A percentile compares a stretch with the other conserved stretches of the same genome.
phyloP scores from a whole-genome alignment of 2,329 filamentous ascomycete genomes.

The Aspergillus sp. region DNA sequence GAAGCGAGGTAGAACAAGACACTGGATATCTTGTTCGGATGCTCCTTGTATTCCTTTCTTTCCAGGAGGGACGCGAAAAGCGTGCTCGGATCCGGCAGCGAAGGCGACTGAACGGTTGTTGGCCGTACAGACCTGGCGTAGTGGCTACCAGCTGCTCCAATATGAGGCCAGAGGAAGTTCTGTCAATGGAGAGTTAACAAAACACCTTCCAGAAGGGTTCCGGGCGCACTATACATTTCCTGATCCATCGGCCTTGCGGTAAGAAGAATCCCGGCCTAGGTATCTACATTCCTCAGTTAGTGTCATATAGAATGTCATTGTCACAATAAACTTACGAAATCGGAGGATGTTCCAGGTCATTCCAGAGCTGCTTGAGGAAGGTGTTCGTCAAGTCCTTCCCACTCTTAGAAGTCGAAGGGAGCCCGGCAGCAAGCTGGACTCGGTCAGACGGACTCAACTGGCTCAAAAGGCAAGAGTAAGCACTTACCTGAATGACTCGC shows the following conservation, averaged over 20 bases:
- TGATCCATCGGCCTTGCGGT: slow-evolving; percentile 43
- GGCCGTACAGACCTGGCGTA: slow-evolving; percentile 69
- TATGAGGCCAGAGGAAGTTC: slow-evolving; percentile 63
- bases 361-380: slow-evolving; percentile 57
- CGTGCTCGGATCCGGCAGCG: slow-evolving; percentile 64
- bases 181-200: slow-evolving; percentile 38
- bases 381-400: slow-evolving; percentile 49
- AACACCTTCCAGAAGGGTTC: slow-evolving; percentile 13
- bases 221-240: slow-evolving; percentile 36
- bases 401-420: slow-evolving; percentile 39
- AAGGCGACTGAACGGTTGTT: slow-evolving; percentile 57
- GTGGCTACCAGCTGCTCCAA: slow-evolving; percentile 66
- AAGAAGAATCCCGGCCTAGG: slow-evolving; percentile 38
- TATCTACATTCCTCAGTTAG: slow-evolving; percentile 29
- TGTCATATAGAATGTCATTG: slow-evolving; percentile 26
- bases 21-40: slow-evolving; percentile 72
- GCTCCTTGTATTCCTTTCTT: slow-evolving; percentile 62
- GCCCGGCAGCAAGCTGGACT: slow-evolving; percentile 38
- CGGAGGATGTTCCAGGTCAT: slow-evolving; percentile 57
- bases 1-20: slow-evolving; percentile 75
- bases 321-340: slow-evolving; percentile 41
- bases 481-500: slow-evolving; percentile 51
- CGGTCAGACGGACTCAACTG: neutral
- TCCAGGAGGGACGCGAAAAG: slow-evolving; percentile 70
- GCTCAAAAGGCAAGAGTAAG: neutral